Percentiles rank a stretch among this genome's conserved stretches.
Evolutionary conservation across 1,284 basidiomycete genomes (phyloP).

Genomic region (Meira nashicola): DNA sequence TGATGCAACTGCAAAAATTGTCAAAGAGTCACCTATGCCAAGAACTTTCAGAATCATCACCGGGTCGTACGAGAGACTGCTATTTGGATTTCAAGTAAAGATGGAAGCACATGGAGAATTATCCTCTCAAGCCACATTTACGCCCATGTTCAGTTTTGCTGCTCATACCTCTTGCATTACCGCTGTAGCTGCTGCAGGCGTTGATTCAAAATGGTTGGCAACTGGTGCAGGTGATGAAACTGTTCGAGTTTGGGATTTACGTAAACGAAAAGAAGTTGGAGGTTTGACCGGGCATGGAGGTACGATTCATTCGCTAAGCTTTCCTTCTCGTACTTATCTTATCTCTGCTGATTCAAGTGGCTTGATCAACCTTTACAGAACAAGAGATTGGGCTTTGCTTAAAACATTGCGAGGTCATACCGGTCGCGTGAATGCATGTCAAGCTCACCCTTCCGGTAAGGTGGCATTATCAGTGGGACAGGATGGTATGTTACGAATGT

Average conservation of each 20-base stretch:
- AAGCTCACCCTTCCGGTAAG: conserved; percentile 86
- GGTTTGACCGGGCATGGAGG: conserved; percentile 86
- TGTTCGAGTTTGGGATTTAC: conserved; percentile 94
- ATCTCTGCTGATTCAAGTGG: conserved; percentile 76
- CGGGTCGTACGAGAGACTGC: conserved; percentile 89
- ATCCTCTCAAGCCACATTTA: conserved; percentile 55
- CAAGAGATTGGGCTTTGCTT: conserved; percentile 86
- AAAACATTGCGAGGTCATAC: conserved; percentile 87
- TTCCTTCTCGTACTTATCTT: conserved; percentile 82
- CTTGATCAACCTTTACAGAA: conserved; percentile 78
- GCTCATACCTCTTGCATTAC: conserved; percentile 91
- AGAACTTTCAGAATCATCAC: conserved; percentile 71
- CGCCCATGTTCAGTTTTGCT: conserved; percentile 90
- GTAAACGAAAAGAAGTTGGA: conserved; percentile 83
- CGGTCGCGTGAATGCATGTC: conserved; percentile 80
- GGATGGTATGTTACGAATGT: conserved; percentile 86
- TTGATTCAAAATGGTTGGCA: conserved; percentile 77
- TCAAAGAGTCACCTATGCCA: background rate
- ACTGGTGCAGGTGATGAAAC: conserved; percentile 92
- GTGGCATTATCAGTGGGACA: conserved; percentile 84
- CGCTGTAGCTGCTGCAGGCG: conserved; percentile 64
- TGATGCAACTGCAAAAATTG: background rate
- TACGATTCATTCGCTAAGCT: conserved; percentile 81
- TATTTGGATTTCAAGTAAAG: conserved; percentile 80
- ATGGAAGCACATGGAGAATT: conserved; percentile 48